Conservation (phyloP, 257 asterid genomes). For the Nicotiana attenuata region DNA sequence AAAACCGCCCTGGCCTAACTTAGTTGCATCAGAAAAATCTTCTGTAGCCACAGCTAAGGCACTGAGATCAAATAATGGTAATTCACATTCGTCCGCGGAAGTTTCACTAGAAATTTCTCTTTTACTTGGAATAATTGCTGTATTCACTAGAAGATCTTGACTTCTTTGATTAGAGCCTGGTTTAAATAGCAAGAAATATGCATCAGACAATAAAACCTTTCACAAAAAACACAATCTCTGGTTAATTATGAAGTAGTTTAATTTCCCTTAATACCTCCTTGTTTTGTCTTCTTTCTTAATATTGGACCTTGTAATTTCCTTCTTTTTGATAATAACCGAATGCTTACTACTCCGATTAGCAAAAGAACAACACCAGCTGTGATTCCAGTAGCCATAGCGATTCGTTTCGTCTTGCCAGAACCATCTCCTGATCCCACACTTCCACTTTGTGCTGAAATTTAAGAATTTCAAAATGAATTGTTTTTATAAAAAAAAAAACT, state of each 20-base stretch:
- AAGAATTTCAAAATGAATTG: background rate
- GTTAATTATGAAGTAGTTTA: background rate
- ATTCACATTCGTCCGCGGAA: conserved; percentile 40
- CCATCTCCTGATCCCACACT: conserved; percentile 20
- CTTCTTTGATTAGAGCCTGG: conserved; percentile 53
- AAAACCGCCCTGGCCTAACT: conserved; percentile 23
- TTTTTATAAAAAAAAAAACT: background rate
- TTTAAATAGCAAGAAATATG: background rate
- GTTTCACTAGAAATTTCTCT: conserved; percentile 38
- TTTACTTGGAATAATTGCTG: conserved; percentile 34
- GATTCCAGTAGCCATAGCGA: conserved; percentile 27
- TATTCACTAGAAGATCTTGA: conserved; percentile 36
- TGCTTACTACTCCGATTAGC: conserved; percentile 25
- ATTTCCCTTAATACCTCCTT: background rate
- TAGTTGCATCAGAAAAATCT: conserved; percentile 16
- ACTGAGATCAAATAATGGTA: conserved; percentile 17
- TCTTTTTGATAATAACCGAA: conserved; percentile 36
- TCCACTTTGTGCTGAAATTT: conserved; percentile 23
- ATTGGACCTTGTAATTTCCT: conserved; percentile 17
- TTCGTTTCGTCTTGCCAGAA: conserved; percentile 23
- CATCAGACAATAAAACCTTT: background rate
- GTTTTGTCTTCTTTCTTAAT: conserved; percentile 11
- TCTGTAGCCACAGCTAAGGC: conserved; percentile 13
- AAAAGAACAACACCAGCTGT: conserved; percentile 31
- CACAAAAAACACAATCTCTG: background rate